Conservation (phyloP, 176 grass and related monocot species). For the Chloris gayana region DNA sequence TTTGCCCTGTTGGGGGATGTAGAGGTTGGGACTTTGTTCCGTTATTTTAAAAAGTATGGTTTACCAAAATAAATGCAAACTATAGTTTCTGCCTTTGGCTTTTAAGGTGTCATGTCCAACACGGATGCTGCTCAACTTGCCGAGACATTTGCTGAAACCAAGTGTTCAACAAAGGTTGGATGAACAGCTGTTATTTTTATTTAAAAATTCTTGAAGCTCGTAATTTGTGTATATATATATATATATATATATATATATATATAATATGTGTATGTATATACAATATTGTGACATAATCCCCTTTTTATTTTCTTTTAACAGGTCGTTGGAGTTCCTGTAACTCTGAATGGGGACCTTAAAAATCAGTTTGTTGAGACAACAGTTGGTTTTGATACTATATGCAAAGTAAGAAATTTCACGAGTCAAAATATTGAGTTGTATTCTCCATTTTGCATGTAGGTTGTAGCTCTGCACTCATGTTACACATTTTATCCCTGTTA, state of each 20-base stretch:
- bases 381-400: conserved; percentile 96
- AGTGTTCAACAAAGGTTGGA: conserved; percentile 81
- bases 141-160: conserved; percentile 69
- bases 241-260: too few relatives aligned
- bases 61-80: not conserved
- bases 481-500: not conserved
- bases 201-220: not conserved
- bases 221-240: conserved; percentile 18
- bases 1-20: too few relatives aligned
- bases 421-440: conserved; percentile 10
- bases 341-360: conserved; percentile 94
- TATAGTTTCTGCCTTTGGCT: not conserved
- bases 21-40: too few relatives aligned
- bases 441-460: conserved; percentile 15
- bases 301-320: conserved; percentile 19
- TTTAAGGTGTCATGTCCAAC: conserved; percentile 87
- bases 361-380: conserved; percentile 93
- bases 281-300: not conserved
- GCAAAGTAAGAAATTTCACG: conserved; percentile 63
- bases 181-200: not conserved
- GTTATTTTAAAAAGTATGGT: not conserved
- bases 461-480: not conserved
- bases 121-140: conserved; percentile 93
- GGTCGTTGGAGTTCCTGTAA: conserved; percentile 95
- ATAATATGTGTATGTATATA: conserved; percentile 19